phyloP scores from a whole-genome alignment of 768 basidiomycete species.

The Coprinopsis sp. region DNA sequence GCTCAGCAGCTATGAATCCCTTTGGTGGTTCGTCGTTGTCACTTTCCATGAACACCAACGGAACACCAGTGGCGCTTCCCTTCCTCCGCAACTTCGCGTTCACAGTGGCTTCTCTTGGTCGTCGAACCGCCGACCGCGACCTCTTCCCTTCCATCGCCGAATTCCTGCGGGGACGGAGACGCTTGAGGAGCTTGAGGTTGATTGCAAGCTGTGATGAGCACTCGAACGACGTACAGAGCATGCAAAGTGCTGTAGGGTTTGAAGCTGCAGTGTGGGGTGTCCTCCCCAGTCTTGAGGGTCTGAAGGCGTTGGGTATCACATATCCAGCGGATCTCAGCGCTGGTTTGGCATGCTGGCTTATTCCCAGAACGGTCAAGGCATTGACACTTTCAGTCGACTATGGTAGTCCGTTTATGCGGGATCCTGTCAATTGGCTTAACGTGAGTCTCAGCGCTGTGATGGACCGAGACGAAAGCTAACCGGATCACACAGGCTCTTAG shows the following conservation, averaged over 20 bases:
- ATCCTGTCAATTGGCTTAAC: constrained; percentile 38
- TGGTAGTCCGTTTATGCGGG: constrained; percentile 29
- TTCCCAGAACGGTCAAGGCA: constrained; percentile 50
- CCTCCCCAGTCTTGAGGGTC: constrained; percentile 48
- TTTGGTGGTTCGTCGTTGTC: not conserved
- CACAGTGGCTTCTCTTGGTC: constrained; percentile 37
- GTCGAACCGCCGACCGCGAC: constrained; percentile 49
- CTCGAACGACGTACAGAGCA: constrained; percentile 38
- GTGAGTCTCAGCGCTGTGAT: constrained; percentile 20
- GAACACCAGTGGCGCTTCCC: constrained; percentile 26
- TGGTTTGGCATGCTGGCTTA: constrained; percentile 62
- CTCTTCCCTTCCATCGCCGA: constrained; percentile 66
- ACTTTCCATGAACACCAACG: constrained; percentile 4
- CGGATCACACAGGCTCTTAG: constrained; percentile 26
- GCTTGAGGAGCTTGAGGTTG: constrained; percentile 51
- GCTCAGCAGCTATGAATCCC: constrained; percentile 25
- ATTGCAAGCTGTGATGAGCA: constrained; percentile 24
- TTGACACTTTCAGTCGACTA: constrained; percentile 44
- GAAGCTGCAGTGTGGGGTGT: constrained; percentile 66
- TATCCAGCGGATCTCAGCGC: constrained; percentile 62
- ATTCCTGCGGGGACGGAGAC: constrained; percentile 53
- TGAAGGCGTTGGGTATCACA: constrained; percentile 55
- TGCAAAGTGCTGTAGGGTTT: constrained; percentile 50
- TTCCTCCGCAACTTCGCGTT: constrained; percentile 66
- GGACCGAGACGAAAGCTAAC: constrained; percentile 1